Percentiles rank a stretch among this genome's conserved stretches.
These are phyloP conservation scores for Kwoniella bestiolae DNA, from an alignment of 768 basidiomycete species.

Conservation along the genomic window DNA sequence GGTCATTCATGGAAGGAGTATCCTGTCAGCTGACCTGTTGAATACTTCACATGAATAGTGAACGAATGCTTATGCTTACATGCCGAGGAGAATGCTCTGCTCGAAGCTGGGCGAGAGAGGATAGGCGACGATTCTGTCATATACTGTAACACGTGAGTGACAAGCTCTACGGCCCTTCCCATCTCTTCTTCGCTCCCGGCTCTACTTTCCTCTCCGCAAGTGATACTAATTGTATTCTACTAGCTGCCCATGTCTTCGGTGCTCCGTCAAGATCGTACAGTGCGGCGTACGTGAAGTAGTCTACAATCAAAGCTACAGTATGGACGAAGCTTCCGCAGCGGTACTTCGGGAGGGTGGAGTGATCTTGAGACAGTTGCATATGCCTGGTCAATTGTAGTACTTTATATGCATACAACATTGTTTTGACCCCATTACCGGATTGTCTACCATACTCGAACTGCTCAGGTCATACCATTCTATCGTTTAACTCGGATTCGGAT, in stretches of 20 bases:
- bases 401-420: constrained; percentile 19
- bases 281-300: constrained; percentile 89
- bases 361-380: constrained; percentile 67
- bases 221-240: background rate
- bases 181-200: background rate
- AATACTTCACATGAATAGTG: constrained; percentile 47
- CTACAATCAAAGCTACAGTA: constrained; percentile 92
- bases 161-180: background rate
- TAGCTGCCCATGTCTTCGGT: constrained; percentile 97
- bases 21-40: background rate
- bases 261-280: constrained; percentile 96
- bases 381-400: constrained; percentile 30
- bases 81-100: constrained; percentile 94
- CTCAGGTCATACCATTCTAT: too few species aligned
- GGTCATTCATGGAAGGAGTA: too few species aligned
- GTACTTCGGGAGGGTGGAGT: constrained; percentile 82
- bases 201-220: background rate
- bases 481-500: too few species aligned
- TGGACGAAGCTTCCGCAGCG: constrained; percentile 84
- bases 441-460: background rate
- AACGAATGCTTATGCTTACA: constrained; percentile 92
- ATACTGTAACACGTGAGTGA: constrained; percentile 93
- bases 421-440: background rate
- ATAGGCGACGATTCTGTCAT: constrained; percentile 72
- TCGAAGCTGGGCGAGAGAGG: constrained; percentile 91